These are phyloP conservation scores for Karstenula rhodostoma DNA, from an alignment of 2,329 filamentous ascomycete species.

Conservation along the genomic window DNA sequence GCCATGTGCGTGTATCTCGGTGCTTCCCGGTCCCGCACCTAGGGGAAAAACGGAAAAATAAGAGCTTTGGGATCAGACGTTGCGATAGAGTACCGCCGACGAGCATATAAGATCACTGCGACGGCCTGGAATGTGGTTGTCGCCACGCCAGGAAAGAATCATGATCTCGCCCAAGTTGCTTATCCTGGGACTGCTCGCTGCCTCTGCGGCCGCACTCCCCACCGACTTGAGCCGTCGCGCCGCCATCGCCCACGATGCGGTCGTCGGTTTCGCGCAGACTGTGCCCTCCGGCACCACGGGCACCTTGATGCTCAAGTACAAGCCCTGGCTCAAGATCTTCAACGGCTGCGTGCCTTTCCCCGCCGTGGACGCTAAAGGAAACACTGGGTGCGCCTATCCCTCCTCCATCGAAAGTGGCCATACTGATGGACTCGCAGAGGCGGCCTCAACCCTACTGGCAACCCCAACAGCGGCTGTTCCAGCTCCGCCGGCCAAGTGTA, in stretches of 20 bases:
- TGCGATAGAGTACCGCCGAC: not conserved
- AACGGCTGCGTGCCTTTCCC: constrained; percentile 71
- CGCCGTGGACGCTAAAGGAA: constrained; percentile 64
- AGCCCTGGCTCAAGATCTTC: constrained; percentile 63
- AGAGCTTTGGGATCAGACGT: constrained; percentile 2
- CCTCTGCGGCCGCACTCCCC: constrained; percentile 35
- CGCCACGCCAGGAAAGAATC: not conserved
- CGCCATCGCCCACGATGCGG: constrained; percentile 54
- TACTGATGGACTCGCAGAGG: constrained; percentile 43
- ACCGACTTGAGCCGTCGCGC: constrained; percentile 47
- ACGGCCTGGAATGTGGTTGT: not conserved
- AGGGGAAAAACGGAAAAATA: not conserved
- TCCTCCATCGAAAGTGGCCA: not conserved
- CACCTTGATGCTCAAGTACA: constrained; percentile 62
- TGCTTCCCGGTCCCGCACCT: too few species aligned
- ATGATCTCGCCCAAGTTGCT: constrained; percentile 37
- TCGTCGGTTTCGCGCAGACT: constrained; percentile 64
- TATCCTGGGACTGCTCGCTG: constrained; percentile 32
- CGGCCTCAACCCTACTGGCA: constrained; percentile 54
- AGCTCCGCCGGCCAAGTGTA: constrained; percentile 62
- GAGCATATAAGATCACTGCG: not conserved
- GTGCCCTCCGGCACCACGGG: constrained; percentile 60
- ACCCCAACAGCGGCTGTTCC: constrained; percentile 51
- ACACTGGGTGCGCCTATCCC: constrained; percentile 59
- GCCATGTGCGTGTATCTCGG: constrained; percentile 4